Evolutionary conservation across 441 rosid genomes (phyloP).

Genomic region (Populus hybrid): DNA sequence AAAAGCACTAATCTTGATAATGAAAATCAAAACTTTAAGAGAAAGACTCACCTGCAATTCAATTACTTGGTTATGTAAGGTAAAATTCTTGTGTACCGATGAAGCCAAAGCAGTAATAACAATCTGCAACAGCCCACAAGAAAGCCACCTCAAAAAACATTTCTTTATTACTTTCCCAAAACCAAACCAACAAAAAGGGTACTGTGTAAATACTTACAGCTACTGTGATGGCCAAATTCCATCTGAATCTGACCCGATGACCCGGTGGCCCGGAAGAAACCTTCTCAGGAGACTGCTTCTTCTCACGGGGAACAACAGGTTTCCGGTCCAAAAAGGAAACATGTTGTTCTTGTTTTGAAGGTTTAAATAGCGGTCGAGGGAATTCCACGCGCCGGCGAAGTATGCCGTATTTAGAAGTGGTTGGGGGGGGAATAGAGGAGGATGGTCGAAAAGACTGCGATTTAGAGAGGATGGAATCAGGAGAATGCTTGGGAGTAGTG

Average conservation of each 20-base stretch:
- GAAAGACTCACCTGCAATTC: constrained; percentile 43
- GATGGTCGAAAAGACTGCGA: constrained; percentile 16
- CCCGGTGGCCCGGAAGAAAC: constrained; percentile 14
- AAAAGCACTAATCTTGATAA: not conserved
- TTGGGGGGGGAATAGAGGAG: not conserved
- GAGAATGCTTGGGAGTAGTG: constrained; percentile 18
- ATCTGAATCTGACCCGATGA: constrained; percentile 28
- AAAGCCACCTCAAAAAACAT: not conserved
- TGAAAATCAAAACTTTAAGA: not conserved
- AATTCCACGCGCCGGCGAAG: constrained; percentile 36
- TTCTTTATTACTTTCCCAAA: not conserved
- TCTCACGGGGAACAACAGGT: constrained; percentile 17
- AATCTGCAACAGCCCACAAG: constrained; percentile 39
- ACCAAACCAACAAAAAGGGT: not conserved
- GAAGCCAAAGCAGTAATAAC: constrained; percentile 43
- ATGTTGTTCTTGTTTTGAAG: constrained; percentile 15
- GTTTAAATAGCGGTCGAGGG: constrained; percentile 11
- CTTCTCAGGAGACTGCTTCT: constrained; percentile 6
- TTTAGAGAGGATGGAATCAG: constrained; percentile 17
- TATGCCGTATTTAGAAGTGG: constrained; percentile 25
- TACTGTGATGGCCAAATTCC: constrained; percentile 37
- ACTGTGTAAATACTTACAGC: constrained; percentile 28
- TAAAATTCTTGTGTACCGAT: constrained; percentile 51
- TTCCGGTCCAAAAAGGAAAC: constrained; percentile 17
- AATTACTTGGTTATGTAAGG: constrained; percentile 43